These are phyloP conservation scores for Tolypocladium cylindrosporum DNA, from an alignment of 2,329 filamentous ascomycete species.

Conservation along the genomic window DNA sequence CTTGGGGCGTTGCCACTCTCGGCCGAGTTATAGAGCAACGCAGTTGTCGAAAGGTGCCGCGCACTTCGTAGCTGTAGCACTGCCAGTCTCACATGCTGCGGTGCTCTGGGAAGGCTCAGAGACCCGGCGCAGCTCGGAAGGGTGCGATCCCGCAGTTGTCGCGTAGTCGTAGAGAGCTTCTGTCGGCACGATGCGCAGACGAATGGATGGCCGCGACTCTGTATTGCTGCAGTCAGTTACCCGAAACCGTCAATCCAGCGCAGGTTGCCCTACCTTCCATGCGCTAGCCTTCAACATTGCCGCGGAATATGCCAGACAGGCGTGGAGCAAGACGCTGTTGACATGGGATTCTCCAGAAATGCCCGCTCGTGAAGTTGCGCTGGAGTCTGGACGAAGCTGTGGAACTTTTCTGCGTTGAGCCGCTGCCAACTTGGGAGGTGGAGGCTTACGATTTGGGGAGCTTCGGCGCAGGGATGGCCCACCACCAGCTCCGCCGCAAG, in stretches of 20 bases:
- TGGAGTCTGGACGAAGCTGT: neutral
- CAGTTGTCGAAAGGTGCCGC: constrained; percentile 18
- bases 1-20: constrained; percentile 8
- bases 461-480: neutral
- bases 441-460: neutral
- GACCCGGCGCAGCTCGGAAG: neutral
- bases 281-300: constrained; percentile 33
- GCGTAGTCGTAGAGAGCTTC: constrained; percentile 12
- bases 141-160: neutral
- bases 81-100: neutral
- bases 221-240: neutral
- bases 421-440: neutral
- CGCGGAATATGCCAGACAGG: constrained; percentile 5
- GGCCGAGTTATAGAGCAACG: constrained; percentile 9
- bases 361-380: neutral
- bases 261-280: constrained; percentile 23
- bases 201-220: constrained; percentile 28
- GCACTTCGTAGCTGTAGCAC: constrained; percentile 3
- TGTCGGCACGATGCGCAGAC: constrained; percentile 30
- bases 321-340: neutral
- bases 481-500: neutral
- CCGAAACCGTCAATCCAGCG: neutral
- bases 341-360: neutral
- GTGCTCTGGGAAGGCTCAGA: neutral
- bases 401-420: neutral